Percentiles rank a stretch among this genome's conserved stretches.
These are phyloP conservation scores for Neocallimastix lanati DNA, from an alignment of 192 early-diverging fungal genomes.

Conservation along the genomic window DNA sequence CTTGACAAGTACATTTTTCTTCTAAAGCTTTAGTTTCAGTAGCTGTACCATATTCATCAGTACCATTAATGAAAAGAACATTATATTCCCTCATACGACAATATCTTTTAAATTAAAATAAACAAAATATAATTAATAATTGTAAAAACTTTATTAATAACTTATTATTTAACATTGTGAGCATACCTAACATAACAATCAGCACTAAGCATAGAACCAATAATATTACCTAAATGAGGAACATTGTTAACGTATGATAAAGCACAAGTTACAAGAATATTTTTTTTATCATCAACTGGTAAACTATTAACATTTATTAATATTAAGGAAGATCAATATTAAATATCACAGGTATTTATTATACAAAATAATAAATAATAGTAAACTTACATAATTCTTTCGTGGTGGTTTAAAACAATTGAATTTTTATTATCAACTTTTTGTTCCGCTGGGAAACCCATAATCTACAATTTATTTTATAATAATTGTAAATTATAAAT, in stretches of 20 bases:
- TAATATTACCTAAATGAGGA: slow-evolving; percentile 97
- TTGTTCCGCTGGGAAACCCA: background rate
- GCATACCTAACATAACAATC: slow-evolving; percentile 85
- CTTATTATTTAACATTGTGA: no score
- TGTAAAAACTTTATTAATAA: no score
- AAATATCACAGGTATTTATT: no score
- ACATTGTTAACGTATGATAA: slow-evolving; percentile 98
- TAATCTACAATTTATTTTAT: background rate
- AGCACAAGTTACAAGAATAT: slow-evolving; percentile 88
- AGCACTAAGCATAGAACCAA: slow-evolving; percentile 94
- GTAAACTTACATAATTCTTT: background rate
- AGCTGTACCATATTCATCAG: slow-evolving; percentile 98
- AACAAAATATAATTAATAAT: no score
- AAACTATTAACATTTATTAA: slow-evolving; percentile 12
- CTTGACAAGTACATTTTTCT: slow-evolving; percentile 74
- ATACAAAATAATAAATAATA: no score
- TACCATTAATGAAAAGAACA: slow-evolving; percentile 83
- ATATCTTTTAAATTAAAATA: slow-evolving; percentile 28
- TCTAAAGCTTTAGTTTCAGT: slow-evolving; percentile 96
- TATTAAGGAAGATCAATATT: no score
- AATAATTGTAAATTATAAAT: no score
- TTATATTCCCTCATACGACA: slow-evolving; percentile 77
- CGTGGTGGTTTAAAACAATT: background rate
- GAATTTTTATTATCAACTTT: background rate
- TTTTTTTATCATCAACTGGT: slow-evolving; percentile 51